Evolutionary conservation across 148 eudicot species (phyloP).

Genomic region (Limonium bicolor): DNA sequence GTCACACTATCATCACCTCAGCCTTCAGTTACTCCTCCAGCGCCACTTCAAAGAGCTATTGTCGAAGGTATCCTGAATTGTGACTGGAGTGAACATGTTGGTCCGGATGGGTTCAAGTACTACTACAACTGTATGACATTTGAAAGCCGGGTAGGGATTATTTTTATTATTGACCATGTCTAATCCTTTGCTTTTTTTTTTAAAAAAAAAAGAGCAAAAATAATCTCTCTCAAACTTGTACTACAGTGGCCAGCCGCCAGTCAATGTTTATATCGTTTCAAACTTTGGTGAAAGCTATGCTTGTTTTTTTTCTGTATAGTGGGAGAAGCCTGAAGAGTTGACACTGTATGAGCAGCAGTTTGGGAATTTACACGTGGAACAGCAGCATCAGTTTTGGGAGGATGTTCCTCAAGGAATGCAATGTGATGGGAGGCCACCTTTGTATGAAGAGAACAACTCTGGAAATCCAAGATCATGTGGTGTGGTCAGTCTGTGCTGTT

Average conservation of each 20-base stretch:
- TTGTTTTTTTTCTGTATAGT: conserved; percentile 15
- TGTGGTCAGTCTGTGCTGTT: conserved; percentile 12
- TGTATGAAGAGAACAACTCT: conserved; percentile 10
- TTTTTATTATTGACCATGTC: too few species aligned
- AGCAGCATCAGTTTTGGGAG: conserved; percentile 5
- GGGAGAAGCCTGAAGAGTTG: conserved; percentile 82
- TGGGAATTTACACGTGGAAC: conserved; percentile 12
- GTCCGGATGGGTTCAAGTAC: conserved; percentile 79
- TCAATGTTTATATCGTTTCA: not conserved
- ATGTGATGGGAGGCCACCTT: conserved; percentile 9
- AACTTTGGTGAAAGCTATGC: not conserved
- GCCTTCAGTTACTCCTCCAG: conserved; percentile 10
- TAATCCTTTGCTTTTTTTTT: not conserved
- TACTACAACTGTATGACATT: conserved; percentile 62
- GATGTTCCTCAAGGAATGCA: conserved; percentile 16
- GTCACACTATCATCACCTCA: conserved; percentile 7
- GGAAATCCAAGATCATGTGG: conserved; percentile 13
- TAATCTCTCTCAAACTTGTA: too few species aligned
- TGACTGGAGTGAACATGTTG: conserved; percentile 90
- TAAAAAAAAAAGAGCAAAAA: too few species aligned
- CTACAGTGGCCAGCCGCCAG: too few species aligned
- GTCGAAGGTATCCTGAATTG: conserved; percentile 27
- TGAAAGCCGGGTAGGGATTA: conserved; percentile 69
- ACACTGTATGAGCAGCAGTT: conserved; percentile 30
- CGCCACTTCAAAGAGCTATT: conserved; percentile 9